These are phyloP conservation scores for Discostella stelligeroides DNA, from an alignment of 108 stramenopile species.

Conservation along the genomic window DNA sequence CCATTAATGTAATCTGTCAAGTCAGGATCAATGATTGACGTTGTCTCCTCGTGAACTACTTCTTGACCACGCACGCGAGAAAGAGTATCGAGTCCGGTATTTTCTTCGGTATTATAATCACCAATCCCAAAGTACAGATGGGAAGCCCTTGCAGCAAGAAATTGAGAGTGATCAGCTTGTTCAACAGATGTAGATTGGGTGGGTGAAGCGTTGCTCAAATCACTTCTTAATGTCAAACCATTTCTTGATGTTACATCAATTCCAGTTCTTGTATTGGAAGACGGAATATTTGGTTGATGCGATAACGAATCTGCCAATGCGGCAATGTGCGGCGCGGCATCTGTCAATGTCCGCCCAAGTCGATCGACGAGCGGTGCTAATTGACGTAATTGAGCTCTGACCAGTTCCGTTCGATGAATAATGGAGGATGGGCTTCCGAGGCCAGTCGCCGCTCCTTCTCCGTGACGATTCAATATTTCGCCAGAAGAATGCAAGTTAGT, in stretches of 20 bases:
- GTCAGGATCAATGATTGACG: constrained; percentile 61
- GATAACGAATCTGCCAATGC: constrained; percentile 63
- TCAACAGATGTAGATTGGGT: constrained; percentile 7
- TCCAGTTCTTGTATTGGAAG: background rate
- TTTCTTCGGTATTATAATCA: constrained; percentile 19
- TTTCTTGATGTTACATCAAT: background rate
- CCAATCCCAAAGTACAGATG: constrained; percentile 51
- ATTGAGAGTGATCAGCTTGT: constrained; percentile 15
- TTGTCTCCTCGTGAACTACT: constrained; percentile 17
- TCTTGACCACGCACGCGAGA: background rate
- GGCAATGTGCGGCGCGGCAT: constrained; percentile 84
- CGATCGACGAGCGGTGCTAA: constrained; percentile 88
- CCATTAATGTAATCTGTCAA: constrained; percentile 79
- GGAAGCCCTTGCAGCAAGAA: constrained; percentile 41
- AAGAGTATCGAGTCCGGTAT: too few species aligned
- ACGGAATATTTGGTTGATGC: background rate
- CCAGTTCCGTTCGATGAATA: background rate
- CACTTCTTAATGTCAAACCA: background rate
- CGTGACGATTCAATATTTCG: background rate
- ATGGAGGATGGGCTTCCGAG: too few species aligned
- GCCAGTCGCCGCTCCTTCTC: background rate
- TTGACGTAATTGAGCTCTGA: constrained; percentile 36
- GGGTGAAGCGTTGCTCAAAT: background rate
- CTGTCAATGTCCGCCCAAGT: constrained; percentile 79
- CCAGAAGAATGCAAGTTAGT: background rate